Evolutionary conservation across 441 rosid species (phyloP).

Genomic region (Arabidopsis lyrata): DNA sequence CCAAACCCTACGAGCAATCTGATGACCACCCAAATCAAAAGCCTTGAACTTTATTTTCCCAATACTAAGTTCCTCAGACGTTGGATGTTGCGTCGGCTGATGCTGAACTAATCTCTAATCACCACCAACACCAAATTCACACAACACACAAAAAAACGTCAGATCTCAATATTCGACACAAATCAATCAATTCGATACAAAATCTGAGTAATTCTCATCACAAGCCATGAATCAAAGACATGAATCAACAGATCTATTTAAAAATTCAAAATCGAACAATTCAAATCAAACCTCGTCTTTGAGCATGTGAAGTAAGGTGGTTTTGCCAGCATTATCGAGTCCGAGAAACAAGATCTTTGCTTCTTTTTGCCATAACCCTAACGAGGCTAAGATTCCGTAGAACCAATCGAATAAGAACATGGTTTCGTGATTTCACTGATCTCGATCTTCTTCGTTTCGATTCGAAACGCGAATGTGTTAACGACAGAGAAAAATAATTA

Average conservation of each 20-base stretch:
- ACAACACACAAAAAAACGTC: neutral
- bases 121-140: conserved; percentile 23
- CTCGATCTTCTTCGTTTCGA: conserved; percentile 31
- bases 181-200: neutral
- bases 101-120: conserved; percentile 81
- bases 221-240: neutral
- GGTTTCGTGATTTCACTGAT: conserved; percentile 21
- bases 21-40: conserved; percentile 90
- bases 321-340: conserved; percentile 67
- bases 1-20: conserved; percentile 88
- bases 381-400: conserved; percentile 61
- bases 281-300: conserved; percentile 57
- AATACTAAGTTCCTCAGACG: conserved; percentile 86
- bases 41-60: conserved; percentile 89
- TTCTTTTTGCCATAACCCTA: conserved; percentile 66
- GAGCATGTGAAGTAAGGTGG: conserved; percentile 69
- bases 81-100: conserved; percentile 85
- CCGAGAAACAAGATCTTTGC: conserved; percentile 68
- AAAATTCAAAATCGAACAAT: neutral
- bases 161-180: neutral
- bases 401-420: conserved; percentile 73
- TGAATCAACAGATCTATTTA: neutral
- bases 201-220: neutral
- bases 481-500: neutral
- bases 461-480: neutral